These are phyloP conservation scores for Nowakowskiella sp. DNA, from an alignment of 192 early-diverging fungal genomes.

Conservation along the genomic window DNA sequence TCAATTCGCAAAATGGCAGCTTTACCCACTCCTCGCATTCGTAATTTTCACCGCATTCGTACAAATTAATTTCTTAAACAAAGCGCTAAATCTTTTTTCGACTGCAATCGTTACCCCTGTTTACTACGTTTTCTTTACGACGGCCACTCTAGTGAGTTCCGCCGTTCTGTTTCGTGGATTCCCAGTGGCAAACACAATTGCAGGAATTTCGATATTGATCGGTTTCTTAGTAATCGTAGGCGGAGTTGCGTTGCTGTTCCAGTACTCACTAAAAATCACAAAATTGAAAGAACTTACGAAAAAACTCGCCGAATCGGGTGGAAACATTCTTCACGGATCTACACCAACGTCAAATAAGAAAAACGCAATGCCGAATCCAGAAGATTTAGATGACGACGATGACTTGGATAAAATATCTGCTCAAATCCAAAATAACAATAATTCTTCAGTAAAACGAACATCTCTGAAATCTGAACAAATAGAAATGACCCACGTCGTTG, in stretches of 20 bases:
- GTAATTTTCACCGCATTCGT: conserved; percentile 27
- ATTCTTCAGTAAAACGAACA: too few species aligned
- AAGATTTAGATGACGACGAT: too few species aligned
- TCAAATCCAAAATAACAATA: too few species aligned
- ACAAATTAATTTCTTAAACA: conserved; percentile 52
- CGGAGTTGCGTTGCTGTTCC: conserved; percentile 47
- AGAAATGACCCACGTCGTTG: too few species aligned
- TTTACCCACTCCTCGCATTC: conserved; percentile 38
- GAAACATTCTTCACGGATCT: too few species aligned
- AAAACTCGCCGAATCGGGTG: too few species aligned
- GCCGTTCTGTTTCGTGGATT: conserved; percentile 60
- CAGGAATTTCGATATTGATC: conserved; percentile 37
- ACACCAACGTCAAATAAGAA: too few species aligned
- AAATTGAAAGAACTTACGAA: conserved; percentile 35
- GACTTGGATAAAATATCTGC: too few species aligned
- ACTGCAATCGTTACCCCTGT: conserved; percentile 62
- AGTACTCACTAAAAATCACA: conserved; percentile 36
- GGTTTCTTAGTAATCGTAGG: conserved; percentile 56
- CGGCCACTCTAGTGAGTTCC: conserved; percentile 50
- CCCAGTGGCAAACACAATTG: conserved; percentile 30
- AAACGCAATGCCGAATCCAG: too few species aligned
- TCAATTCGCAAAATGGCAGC: conserved; percentile 49
- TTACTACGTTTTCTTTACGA: conserved; percentile 66
- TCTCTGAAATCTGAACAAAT: too few species aligned
- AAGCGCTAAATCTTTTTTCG: conserved; percentile 55